Conservation (phyloP, 2,329 filamentous ascomycete species). For the Aureobasidium uvarum region DNA sequence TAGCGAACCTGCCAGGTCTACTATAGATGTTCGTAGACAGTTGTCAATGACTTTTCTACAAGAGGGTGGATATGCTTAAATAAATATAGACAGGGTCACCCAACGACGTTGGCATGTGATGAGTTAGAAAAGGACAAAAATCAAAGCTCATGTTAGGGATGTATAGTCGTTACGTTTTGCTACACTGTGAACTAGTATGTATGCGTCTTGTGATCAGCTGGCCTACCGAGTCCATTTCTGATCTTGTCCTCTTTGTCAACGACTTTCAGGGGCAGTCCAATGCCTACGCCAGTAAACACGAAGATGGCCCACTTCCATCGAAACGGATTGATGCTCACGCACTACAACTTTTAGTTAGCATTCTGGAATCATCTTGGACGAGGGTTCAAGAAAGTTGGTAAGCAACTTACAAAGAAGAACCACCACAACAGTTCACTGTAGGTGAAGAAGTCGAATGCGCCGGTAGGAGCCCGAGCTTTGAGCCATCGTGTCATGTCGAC, state of each 20-base stretch:
- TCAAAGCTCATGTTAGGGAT: background rate
- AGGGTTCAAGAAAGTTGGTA: too few species aligned
- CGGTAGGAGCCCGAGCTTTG: conserved; percentile 67
- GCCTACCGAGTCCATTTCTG: conserved; percentile 53
- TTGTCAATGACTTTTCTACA: too few species aligned
- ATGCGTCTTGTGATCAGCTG: conserved; percentile 27
- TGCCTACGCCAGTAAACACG: conserved; percentile 73
- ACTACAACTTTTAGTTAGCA: too few species aligned
- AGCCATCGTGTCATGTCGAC: conserved; percentile 77
- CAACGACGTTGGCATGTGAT: background rate
- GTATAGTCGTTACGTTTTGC: too few species aligned
- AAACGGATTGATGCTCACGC: conserved; percentile 72
- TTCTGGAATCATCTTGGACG: too few species aligned
- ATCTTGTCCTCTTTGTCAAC: conserved; percentile 65
- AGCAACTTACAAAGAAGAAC: conserved; percentile 67
- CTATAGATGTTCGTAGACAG: too few species aligned
- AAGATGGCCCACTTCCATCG: conserved; percentile 88
- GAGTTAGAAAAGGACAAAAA: too few species aligned
- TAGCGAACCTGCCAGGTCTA: too few species aligned
- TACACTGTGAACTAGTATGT: conserved; percentile 14
- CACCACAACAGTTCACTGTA: conserved; percentile 82
- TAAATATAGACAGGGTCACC: background rate
- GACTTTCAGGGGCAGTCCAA: conserved; percentile 62
- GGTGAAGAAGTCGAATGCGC: conserved; percentile 85
- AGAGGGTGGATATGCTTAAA: background rate